These are phyloP conservation scores for Wickerhamiella qilinensis DNA, from an alignment of 805 yeast genomes.

Conservation along the genomic window DNA sequence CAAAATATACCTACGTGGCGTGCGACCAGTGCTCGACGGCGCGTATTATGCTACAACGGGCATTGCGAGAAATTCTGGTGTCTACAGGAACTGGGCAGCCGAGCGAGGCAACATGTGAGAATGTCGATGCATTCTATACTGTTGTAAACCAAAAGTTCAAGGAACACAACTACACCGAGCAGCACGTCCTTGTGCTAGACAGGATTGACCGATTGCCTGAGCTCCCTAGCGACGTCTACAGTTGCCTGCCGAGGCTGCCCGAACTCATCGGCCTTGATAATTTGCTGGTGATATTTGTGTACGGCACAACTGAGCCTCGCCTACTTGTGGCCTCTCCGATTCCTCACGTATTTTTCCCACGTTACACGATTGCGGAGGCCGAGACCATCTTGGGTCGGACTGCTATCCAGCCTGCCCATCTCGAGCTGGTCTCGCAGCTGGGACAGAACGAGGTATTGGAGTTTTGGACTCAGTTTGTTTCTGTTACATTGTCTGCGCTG, in stretches of 20 bases:
- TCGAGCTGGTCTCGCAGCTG: not conserved
- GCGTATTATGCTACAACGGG: conserved; percentile 32
- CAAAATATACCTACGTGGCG: conserved; percentile 24
- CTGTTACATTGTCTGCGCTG: conserved; percentile 29
- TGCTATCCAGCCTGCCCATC: not conserved
- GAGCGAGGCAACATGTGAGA: conserved; percentile 23
- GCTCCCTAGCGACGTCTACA: conserved; percentile 24
- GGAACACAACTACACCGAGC: conserved; percentile 21
- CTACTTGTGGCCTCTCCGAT: conserved; percentile 25
- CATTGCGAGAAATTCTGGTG: conserved; percentile 24
- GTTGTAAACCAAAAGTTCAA: conserved; percentile 24
- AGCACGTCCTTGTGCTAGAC: conserved; percentile 35
- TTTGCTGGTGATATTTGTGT: conserved; percentile 27
- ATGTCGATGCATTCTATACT: conserved; percentile 27
- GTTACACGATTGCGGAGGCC: conserved; percentile 27
- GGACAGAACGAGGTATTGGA: conserved; percentile 1
- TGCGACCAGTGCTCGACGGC: conserved; percentile 36
- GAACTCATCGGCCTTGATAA: conserved; percentile 27
- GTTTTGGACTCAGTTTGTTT: conserved; percentile 30
- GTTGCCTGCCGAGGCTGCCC: conserved; percentile 26
- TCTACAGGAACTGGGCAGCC: conserved; percentile 17
- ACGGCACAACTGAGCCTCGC: conserved; percentile 30
- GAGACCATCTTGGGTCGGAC: conserved; percentile 18
- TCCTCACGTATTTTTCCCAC: conserved; percentile 31
- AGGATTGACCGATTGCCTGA: conserved; percentile 34